A percentile compares a stretch with the other conserved stretches of the same genome.
phyloP scores from a whole-genome alignment of 306 rosid genomes.

The Vigna trinervia region DNA sequence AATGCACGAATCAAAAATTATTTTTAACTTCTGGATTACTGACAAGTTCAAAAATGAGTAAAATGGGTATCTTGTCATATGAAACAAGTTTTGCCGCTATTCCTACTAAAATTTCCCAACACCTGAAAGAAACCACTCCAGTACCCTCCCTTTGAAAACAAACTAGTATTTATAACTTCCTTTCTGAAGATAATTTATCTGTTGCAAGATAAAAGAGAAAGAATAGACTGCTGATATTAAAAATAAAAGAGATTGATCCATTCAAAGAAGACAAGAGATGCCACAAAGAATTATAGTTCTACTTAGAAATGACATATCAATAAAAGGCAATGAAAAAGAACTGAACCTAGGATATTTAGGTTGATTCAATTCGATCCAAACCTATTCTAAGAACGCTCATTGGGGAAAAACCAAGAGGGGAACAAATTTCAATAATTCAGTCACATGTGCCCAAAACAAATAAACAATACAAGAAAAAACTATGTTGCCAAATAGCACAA shows the following conservation, averaged over 20 bases:
- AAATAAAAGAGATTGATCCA: not conserved
- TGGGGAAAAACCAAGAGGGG: not conserved
- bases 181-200: not conserved
- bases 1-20: no score
- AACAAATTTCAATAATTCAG: constrained; percentile 7
- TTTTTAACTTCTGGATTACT: no score
- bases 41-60: no score
- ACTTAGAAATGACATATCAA: not conserved
- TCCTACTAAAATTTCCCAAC: not conserved
- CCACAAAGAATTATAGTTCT: not conserved
- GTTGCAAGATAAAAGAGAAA: not conserved
- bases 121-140: not conserved
- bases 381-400: not conserved
- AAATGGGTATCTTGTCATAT: no score
- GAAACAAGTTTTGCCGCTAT: not conserved
- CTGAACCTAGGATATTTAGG: not conserved
- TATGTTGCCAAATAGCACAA: not conserved
- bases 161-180: not conserved
- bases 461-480: constrained; percentile 4
- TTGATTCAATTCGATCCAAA: not conserved
- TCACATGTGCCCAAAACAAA: not conserved
- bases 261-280: not conserved
- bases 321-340: not conserved
- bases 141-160: not conserved
- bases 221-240: no score